A percentile compares a stretch with the other conserved stretches of the same genome.
Conservation (phyloP, 2,329 filamentous ascomycete genomes). For the Arthroderma sp. region DNA sequence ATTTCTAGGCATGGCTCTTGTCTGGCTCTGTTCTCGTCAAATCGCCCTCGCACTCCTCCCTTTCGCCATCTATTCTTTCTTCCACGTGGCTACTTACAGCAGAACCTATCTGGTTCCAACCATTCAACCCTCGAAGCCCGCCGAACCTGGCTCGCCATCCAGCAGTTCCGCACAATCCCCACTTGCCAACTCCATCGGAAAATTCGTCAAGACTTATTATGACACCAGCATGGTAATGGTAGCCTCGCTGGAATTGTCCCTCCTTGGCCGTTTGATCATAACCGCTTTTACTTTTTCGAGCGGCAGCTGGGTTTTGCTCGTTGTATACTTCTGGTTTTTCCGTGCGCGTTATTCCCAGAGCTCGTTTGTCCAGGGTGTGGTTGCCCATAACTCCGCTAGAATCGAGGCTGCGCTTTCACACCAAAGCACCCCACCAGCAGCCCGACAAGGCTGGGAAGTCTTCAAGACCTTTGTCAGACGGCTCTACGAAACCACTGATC, state of each 20-base stretch:
- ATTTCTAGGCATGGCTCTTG: constrained; percentile 66
- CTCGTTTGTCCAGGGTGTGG: constrained; percentile 75
- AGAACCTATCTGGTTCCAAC: constrained; percentile 87
- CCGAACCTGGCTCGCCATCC: constrained; percentile 42
- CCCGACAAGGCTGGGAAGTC: constrained; percentile 65
- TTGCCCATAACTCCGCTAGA: constrained; percentile 58
- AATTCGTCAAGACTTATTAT: constrained; percentile 97
- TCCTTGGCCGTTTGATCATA: constrained; percentile 72
- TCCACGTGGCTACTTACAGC: constrained; percentile 95
- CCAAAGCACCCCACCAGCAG: constrained; percentile 71
- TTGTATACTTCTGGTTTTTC: constrained; percentile 81
- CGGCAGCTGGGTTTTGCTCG: constrained; percentile 78
- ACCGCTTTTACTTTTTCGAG: constrained; percentile 78
- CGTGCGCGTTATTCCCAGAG: constrained; percentile 83
- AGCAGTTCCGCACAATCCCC: constrained; percentile 41
- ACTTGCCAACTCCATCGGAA: constrained; percentile 69
- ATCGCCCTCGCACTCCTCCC: constrained; percentile 82
- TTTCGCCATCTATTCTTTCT: constrained; percentile 92
- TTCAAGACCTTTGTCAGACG: constrained; percentile 62
- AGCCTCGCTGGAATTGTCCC: constrained; percentile 69
- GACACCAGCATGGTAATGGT: constrained; percentile 92
- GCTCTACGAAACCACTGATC: constrained; percentile 66
- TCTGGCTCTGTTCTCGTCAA: constrained; percentile 89
- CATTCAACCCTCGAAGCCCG: constrained; percentile 52
- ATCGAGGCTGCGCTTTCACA: constrained; percentile 72